Evolutionary conservation across 305 asterid species (phyloP), one percentile per base, ranked within the genome.

Genomic region (Fraxinus sp.): DNA sequence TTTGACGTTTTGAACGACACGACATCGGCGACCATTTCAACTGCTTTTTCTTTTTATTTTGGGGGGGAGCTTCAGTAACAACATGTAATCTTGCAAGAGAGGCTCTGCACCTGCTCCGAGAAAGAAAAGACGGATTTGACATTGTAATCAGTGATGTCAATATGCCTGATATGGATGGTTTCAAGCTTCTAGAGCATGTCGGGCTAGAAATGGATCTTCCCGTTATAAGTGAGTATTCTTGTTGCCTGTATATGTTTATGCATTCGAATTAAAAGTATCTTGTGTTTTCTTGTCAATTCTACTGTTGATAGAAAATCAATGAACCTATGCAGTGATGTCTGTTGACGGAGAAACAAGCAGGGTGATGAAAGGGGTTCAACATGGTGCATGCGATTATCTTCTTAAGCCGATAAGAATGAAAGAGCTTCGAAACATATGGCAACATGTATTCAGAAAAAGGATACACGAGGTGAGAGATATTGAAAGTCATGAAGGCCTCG

Each of bases 81-180:
- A 92, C 92, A 7, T 92, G 97, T 87, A 91, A 91, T 80, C 86
- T 95, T 75, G 98, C 98, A 39, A 90, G 91, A 82, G 97, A 95
- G 64, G 98, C 98, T 78, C 86, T 95, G 75, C 77, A 86, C 90
- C 86, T 94, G 84, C 98, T 95, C 30, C 95, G 98, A 68, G 98
- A 91, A 87, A 87, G 96, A 80, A 95, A 92, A 79, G 97, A 92
- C 32, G 91, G 97, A 20, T 95, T 85, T 18, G 98, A 94, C 89
- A 94, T 95, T 57, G 98, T 95, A 37, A 92, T 95, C 79, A 95
- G 98, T 39, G 98, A 95, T 57, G 98, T 95, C 24, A 95, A 95
- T 91, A 95, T 95, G 98, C 98, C 98, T 0, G 98, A 94, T 82
- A 94, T 95, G 98, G 98, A 95, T 84, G 98, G 98, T 68, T 95